phyloP scores from a whole-genome alignment of 1,284 basidiomycete genomes.

The Pyrrhoderma noxium region DNA sequence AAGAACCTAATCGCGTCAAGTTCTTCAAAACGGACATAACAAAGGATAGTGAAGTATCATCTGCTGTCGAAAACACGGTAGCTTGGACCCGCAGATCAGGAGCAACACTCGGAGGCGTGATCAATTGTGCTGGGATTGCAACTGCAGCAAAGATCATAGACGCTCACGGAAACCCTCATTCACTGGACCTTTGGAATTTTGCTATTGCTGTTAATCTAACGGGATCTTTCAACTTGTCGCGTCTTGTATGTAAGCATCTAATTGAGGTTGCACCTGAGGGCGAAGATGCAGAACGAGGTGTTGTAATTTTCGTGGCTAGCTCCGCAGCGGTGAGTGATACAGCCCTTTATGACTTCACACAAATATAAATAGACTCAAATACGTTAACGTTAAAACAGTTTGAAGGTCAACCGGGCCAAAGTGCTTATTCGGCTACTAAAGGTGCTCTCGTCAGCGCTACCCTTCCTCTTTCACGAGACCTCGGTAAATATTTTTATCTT shows the following conservation, averaged over 20 bases:
- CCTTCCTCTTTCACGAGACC: constrained; percentile 47
- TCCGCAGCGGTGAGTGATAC: constrained; percentile 45
- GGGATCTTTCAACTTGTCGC: constrained; percentile 47
- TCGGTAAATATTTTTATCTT: constrained; percentile 20
- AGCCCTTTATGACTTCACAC: neutral
- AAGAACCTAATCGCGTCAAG: constrained; percentile 28
- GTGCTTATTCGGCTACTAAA: constrained; percentile 47
- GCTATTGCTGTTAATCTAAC: constrained; percentile 44
- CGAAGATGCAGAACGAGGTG: constrained; percentile 44
- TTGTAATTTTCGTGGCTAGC: constrained; percentile 47
- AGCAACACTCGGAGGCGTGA: constrained; percentile 43
- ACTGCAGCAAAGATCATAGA: constrained; percentile 36
- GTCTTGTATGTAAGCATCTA: constrained; percentile 43
- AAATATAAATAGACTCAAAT: neutral
- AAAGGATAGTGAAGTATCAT: constrained; percentile 15
- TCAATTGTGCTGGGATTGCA: constrained; percentile 48
- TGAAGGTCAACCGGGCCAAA: constrained; percentile 44
- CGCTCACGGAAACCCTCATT: constrained; percentile 36
- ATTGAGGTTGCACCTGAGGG: constrained; percentile 39
- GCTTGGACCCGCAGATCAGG: constrained; percentile 37
- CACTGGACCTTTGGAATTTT: constrained; percentile 45
- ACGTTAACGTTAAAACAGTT: constrained; percentile 28
- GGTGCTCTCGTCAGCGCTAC: constrained; percentile 48
- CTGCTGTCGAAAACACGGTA: constrained; percentile 23
- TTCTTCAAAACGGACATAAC: constrained; percentile 33